phyloP scores from a whole-genome alignment of 2,329 filamentous ascomycete genomes.

The Xylariales sp. region DNA sequence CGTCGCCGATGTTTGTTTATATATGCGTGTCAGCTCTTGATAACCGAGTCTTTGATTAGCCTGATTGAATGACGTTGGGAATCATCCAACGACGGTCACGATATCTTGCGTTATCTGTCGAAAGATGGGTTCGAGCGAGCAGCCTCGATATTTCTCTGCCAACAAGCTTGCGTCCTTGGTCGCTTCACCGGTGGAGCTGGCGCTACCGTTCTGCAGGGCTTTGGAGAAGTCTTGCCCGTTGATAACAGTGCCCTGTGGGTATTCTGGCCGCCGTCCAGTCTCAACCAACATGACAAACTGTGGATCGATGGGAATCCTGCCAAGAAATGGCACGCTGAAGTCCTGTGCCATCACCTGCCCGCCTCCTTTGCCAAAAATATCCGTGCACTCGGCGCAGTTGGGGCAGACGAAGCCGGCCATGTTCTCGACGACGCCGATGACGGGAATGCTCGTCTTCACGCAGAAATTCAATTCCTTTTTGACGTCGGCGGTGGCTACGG shows the following conservation, averaged over 20 bases:
- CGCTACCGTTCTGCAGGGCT: slow-evolving; percentile 46
- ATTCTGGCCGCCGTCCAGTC: slow-evolving; percentile 72
- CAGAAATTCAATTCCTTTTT: slow-evolving; percentile 96
- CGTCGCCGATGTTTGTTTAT: slow-evolving; percentile 7
- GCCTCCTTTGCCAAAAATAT: slow-evolving; percentile 92
- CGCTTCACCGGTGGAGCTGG: slow-evolving; percentile 43
- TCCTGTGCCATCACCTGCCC: slow-evolving; percentile 90
- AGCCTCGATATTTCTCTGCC: slow-evolving; percentile 78
- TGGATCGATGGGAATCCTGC: slow-evolving; percentile 90
- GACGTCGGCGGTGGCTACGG: slow-evolving; percentile 91
- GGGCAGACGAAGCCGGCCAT: slow-evolving; percentile 94
- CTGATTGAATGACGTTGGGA: slow-evolving; percentile 41
- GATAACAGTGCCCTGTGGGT: slow-evolving; percentile 75
- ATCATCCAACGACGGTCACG: slow-evolving; percentile 52
- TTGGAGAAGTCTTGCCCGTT: slow-evolving; percentile 66
- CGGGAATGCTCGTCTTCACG: slow-evolving; percentile 79
- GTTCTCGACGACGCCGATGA: slow-evolving; percentile 94
- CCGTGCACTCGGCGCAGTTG: slow-evolving; percentile 84
- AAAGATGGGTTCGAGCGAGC: slow-evolving; percentile 78
- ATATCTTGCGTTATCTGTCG: slow-evolving; percentile 69
- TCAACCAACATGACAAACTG: slow-evolving; percentile 91
- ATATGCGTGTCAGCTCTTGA: slow-evolving; percentile 30
- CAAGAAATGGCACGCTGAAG: slow-evolving; percentile 85
- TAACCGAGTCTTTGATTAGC: slow-evolving; percentile 41
- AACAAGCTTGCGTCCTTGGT: slow-evolving; percentile 60